A percentile compares a stretch with the other conserved stretches of the same genome.
Evolutionary conservation across 2,329 filamentous ascomycete species (phyloP).

Genomic region (Ascochyta clinopodiicola): DNA sequence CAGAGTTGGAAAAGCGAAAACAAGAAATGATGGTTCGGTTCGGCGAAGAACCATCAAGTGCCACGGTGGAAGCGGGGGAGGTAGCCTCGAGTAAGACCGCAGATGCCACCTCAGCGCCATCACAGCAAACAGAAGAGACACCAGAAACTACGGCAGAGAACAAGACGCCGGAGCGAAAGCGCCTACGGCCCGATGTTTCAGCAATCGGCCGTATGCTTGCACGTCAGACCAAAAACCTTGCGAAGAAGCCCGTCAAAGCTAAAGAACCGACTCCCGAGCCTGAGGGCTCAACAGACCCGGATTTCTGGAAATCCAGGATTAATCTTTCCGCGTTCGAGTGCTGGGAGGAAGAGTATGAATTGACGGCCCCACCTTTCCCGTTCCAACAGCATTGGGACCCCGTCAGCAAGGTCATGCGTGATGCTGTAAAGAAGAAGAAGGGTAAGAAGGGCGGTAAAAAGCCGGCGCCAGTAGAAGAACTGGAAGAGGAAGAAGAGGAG

Average conservation of each 20-base stretch:
- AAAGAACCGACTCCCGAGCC: conserved; percentile 33
- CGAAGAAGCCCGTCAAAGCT: conserved; percentile 26
- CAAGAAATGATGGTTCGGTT: conserved; percentile 33
- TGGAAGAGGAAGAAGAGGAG: conserved; percentile 53
- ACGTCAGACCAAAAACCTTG: conserved; percentile 33
- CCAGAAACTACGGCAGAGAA: conserved; percentile 9
- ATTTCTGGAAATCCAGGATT: conserved; percentile 78
- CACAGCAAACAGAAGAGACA: not conserved
- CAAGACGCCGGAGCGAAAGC: conserved; percentile 24
- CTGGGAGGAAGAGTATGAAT: conserved; percentile 60
- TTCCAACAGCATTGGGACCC: conserved; percentile 90
- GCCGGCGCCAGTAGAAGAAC: conserved; percentile 42
- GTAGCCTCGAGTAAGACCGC: not conserved
- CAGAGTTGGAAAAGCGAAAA: conserved; percentile 32
- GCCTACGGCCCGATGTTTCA: conserved; percentile 34
- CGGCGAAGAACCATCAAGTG: conserved; percentile 3
- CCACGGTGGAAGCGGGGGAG: conserved; percentile 3
- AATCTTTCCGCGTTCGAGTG: conserved; percentile 83
- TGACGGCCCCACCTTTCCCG: conserved; percentile 84
- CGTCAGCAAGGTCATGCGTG: conserved; percentile 65
- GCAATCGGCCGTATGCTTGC: conserved; percentile 41
- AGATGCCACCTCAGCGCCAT: not conserved
- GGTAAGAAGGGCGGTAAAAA: conserved; percentile 56
- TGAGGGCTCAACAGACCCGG: conserved; percentile 54
- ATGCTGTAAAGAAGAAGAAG: conserved; percentile 66